These are phyloP conservation scores for Serendipita sp. DNA, from an alignment of 768 basidiomycete genomes.

Conservation along the genomic window DNA sequence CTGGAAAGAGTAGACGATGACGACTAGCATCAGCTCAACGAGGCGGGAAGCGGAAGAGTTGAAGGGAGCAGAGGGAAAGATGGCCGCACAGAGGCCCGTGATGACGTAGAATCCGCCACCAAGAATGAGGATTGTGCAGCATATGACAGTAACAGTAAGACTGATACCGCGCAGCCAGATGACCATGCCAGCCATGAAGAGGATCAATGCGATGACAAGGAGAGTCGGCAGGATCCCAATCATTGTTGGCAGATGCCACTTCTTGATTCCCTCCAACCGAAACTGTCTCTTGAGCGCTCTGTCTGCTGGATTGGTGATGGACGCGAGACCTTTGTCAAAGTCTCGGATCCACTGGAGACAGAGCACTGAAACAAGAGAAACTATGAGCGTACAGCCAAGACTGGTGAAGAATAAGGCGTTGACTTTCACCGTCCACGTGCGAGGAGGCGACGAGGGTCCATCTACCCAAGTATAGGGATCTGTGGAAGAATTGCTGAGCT, in stretches of 20 bases:
- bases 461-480: neutral
- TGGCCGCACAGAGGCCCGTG: neutral
- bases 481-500: neutral
- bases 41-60: neutral
- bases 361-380: neutral
- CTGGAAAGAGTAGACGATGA: too few relatives aligned
- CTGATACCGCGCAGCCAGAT: slow-evolving; percentile 10
- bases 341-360: neutral
- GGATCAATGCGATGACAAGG: slow-evolving; percentile 9
- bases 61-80: neutral
- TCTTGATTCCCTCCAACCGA: neutral
- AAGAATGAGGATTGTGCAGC: neutral
- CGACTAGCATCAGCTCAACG: too few relatives aligned
- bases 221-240: slow-evolving; percentile 5
- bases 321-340: neutral
- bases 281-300: neutral
- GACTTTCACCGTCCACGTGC: neutral
- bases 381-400: neutral
- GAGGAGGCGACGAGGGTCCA: neutral
- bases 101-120: neutral
- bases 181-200: slow-evolving; percentile 11
- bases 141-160: slow-evolving; percentile 3
- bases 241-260: neutral
- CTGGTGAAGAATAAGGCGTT: neutral
- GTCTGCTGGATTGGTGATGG: neutral